These are phyloP conservation scores for Hanseniaspora valbyensis DNA, from an alignment of 805 yeast species.

Conservation along the genomic window DNA sequence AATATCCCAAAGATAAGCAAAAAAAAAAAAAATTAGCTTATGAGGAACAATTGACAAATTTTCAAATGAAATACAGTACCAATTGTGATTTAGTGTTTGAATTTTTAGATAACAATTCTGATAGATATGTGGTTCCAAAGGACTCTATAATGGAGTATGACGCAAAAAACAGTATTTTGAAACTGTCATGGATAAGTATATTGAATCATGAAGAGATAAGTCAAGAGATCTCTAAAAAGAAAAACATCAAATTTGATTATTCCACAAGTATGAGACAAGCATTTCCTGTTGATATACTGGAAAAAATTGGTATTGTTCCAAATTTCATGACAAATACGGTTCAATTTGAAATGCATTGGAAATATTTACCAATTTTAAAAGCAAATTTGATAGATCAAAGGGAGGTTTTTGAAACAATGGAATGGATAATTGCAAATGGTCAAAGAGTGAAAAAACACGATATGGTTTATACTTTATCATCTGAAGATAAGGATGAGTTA, in stretches of 20 bases:
- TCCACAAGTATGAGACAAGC: slow-evolving; percentile 22
- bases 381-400: slow-evolving; percentile 52
- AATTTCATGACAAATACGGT: slow-evolving; percentile 54
- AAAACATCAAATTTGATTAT: slow-evolving; percentile 5
- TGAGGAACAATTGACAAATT: slow-evolving; percentile 58
- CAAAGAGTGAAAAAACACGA: slow-evolving; percentile 48
- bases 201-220: slow-evolving; percentile 21
- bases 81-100: slow-evolving; percentile 75
- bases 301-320: slow-evolving; percentile 29
- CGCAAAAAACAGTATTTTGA: slow-evolving; percentile 23
- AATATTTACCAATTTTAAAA: slow-evolving; percentile 50
- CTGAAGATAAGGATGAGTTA: slow-evolving; percentile 61
- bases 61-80: slow-evolving; percentile 58
- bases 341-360: slow-evolving; percentile 50
- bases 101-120: slow-evolving; percentile 65
- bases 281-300: slow-evolving; percentile 17
- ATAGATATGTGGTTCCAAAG: slow-evolving; percentile 65
- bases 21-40: slow-evolving; percentile 22
- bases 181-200: slow-evolving; percentile 29
- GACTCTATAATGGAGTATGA: slow-evolving; percentile 57
- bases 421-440: slow-evolving; percentile 47
- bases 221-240: background rate
- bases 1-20: background rate
- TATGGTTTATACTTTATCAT: slow-evolving; percentile 66
- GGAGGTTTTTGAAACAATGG: slow-evolving; percentile 50